Percentiles rank a stretch among this genome's conserved stretches.
Evolutionary conservation across 352 stramenopile genomes (phyloP).

Genomic region (Phytophthora idaei): DNA sequence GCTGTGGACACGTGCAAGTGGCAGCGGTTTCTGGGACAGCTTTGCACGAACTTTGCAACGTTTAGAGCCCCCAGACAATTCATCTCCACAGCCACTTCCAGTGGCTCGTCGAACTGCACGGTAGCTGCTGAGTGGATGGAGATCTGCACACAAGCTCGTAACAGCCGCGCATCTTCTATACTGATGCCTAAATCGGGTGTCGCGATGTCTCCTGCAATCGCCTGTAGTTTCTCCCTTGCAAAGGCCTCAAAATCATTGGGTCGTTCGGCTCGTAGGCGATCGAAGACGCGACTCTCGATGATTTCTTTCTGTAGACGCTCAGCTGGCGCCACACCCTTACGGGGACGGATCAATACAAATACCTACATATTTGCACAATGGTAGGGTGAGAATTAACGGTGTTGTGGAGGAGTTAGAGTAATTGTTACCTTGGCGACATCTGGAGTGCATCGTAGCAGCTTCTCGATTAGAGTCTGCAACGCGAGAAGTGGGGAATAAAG

Average conservation of each 20-base stretch:
- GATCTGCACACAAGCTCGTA: conserved; percentile 61
- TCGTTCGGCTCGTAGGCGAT: conserved; percentile 63
- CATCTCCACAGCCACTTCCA: conserved; percentile 88
- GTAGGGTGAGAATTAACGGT: conserved; percentile 1
- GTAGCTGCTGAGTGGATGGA: conserved; percentile 87
- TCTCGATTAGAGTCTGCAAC: conserved; percentile 75
- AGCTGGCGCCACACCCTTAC: conserved; percentile 64
- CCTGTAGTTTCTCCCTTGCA: conserved; percentile 58
- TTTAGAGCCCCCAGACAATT: conserved; percentile 79
- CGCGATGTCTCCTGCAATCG: conserved; percentile 77
- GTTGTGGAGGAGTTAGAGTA: background rate
- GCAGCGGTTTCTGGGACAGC: conserved; percentile 51
- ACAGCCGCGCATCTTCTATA: conserved; percentile 42
- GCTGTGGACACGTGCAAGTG: conserved; percentile 87
- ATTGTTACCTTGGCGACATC: conserved; percentile 53
- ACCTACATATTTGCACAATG: conserved; percentile 38
- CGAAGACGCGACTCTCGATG: conserved; percentile 75
- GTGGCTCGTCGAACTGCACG: conserved; percentile 86
- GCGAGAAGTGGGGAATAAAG: background rate
- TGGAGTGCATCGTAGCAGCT: conserved; percentile 72
- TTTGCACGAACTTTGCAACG: conserved; percentile 65
- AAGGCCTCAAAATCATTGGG: conserved; percentile 55
- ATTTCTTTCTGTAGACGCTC: conserved; percentile 78
- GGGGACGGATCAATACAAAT: conserved; percentile 78
- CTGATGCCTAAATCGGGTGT: conserved; percentile 64